These are phyloP conservation scores for Chamaenerion angustifolium DNA, from an alignment of 345 rosid species.

Conservation along the genomic window DNA sequence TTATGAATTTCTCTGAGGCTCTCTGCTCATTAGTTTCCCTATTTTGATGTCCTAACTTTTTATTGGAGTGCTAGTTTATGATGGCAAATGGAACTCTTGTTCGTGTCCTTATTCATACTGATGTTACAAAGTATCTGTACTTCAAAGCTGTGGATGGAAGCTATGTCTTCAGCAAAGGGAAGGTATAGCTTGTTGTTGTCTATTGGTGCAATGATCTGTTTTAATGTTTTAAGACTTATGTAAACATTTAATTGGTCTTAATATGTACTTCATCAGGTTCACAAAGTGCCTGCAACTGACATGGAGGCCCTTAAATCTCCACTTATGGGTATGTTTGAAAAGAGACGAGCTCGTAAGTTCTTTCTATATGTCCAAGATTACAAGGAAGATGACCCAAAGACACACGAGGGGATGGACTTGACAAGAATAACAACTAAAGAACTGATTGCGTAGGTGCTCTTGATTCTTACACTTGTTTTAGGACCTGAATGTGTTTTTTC, in stretches of 20 bases:
- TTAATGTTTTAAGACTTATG: not conserved
- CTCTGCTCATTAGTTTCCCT: not conserved
- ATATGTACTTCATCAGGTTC: conserved; percentile 31
- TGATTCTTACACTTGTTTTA: conserved; percentile 6
- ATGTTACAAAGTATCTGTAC: conserved; percentile 81
- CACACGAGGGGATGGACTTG: conserved; percentile 94
- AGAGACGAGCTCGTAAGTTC: conserved; percentile 91
- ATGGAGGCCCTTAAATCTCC: conserved; percentile 95
- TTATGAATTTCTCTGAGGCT: not conserved
- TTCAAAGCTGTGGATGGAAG: conserved; percentile 99
- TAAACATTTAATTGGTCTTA: not conserved
- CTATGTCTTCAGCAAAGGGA: conserved; percentile 78
- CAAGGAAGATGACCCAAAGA: conserved; percentile 66
- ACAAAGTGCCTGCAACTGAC: conserved; percentile 94
- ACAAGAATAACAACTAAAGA: conserved; percentile 67
- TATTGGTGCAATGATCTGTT: not conserved
- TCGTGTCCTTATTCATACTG: conserved; percentile 91
- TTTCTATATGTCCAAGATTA: conserved; percentile 82
- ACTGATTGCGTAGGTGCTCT: conserved; percentile 59
- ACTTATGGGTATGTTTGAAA: conserved; percentile 95
- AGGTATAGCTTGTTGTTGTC: conserved; percentile 33
- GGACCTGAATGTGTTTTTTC: not conserved
- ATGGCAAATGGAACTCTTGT: conserved; percentile 98
- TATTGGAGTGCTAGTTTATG: conserved; percentile 48
- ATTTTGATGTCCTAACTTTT: conserved; percentile 1